phyloP scores from a whole-genome alignment of 768 basidiomycete species.

The Xanthoconium stramineum region DNA sequence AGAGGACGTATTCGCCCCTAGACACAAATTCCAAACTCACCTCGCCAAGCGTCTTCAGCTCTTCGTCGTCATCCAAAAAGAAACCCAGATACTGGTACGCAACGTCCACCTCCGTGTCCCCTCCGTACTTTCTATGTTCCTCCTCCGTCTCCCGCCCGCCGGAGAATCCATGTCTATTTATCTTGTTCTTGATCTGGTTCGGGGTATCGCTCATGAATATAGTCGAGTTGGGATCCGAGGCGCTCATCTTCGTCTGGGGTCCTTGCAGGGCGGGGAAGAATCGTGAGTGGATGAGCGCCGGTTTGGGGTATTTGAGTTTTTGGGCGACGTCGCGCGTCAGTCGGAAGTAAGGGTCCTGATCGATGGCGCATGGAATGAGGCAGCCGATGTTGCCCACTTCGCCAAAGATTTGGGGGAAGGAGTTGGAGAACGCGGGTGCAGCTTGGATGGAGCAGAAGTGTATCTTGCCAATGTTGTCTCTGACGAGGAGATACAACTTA shows the following conservation, averaged over 20 bases:
- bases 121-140: slow-evolving; percentile 84
- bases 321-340: slow-evolving; percentile 93
- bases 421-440: slow-evolving; percentile 94
- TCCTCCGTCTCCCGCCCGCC: slow-evolving; percentile 96
- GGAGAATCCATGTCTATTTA: slow-evolving; percentile 94
- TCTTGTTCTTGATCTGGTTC: slow-evolving; percentile 95
- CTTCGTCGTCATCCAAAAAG: slow-evolving; percentile 94
- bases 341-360: slow-evolving; percentile 97
- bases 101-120: slow-evolving; percentile 93
- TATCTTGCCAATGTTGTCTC: slow-evolving; percentile 97
- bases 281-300: slow-evolving; percentile 86
- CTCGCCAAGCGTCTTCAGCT: slow-evolving; percentile 70
- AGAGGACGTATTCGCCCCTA: neutral
- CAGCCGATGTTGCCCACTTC: slow-evolving; percentile 77
- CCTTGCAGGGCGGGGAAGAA: slow-evolving; percentile 99
- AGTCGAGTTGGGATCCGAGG: slow-evolving; percentile 86
- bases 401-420: slow-evolving; percentile 98
- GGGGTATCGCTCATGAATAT: slow-evolving; percentile 96
- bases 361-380: slow-evolving; percentile 97
- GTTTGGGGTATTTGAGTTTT: slow-evolving; percentile 95
- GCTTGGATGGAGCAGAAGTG: slow-evolving; percentile 97
- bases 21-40: slow-evolving; percentile 35
- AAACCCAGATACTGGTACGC: slow-evolving; percentile 93
- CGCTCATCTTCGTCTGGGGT: slow-evolving; percentile 99
- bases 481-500: slow-evolving; percentile 31